Evolutionary conservation across 805 yeast genomes (phyloP), one percentile per base, ranked within the genome.

Genomic region (Metschnikowia lachancei): DNA sequence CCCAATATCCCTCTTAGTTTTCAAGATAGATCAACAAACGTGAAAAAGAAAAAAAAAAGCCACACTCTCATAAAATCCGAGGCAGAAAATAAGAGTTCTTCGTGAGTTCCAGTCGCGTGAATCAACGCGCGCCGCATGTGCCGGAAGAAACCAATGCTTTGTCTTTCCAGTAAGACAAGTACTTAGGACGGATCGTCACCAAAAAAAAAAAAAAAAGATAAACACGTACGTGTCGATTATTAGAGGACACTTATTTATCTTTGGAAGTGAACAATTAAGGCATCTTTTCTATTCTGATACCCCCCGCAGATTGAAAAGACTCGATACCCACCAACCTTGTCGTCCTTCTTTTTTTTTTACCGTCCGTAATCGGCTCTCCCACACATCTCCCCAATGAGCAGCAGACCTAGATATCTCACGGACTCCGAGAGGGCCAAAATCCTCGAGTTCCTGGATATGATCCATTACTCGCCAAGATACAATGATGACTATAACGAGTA

Each of bases 381-480:
- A 34, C 39, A 36, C n/a, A 30, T 33, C 39, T 31, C 44, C 24
- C 28, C 28, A 26, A 54, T 58, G 74, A 70, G 65, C 57, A 75
- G 80, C 56, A 75, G 81, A 66, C 76, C 83, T 39, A 80, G 98
- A 62, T 84, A 83, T 59, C 77, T 94, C 42, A 76, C 94, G 1
- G 92, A 87, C 32, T 74, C 82, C 24, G 99, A 94, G 64, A 75
- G 95, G 53, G 88, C 90, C 30, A 82, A 92, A 42, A 84, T 92
- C 33, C 80, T 86, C 57, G 96, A 92, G 63, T 94, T 89, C 63
- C 95, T 87, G 63, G 98, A 94, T 46, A 80, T 85, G 66, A 94
- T 94, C 58, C 97, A 94, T 66, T 94, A 94, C 64, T 88, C 97
- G 9, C 94, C 95, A 47, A 75, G 96, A 59, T 94, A 92, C 69